Percentiles rank a stretch among this genome's conserved stretches.
These are phyloP conservation scores for Fusarium goolgardi DNA, from an alignment of 2,329 filamentous ascomycete genomes.

Conservation along the genomic window DNA sequence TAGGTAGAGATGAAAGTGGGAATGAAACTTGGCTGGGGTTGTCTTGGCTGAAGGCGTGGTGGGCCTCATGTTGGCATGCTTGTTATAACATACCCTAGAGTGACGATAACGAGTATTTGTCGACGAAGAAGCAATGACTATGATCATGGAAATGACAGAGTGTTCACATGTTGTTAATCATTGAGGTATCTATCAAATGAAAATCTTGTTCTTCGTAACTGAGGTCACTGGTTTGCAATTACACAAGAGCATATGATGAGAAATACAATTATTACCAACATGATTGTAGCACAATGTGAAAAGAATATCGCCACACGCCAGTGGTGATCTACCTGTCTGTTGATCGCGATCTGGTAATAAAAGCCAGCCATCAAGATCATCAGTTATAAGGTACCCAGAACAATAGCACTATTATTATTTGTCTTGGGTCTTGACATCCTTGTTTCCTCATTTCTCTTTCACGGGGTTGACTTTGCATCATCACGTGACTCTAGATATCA, in stretches of 20 bases:
- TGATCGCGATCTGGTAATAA: accelerated
- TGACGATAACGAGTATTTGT: neutral
- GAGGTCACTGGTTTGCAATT: no score
- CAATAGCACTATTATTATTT: neutral
- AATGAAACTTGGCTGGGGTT: neutral
- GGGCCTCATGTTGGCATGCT: neutral
- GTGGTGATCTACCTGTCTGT: neutral
- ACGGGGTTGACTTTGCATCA: accelerated
- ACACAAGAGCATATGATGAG: no score
- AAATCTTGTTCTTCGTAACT: no score
- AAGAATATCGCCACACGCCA: neutral
- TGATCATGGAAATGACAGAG: neutral
- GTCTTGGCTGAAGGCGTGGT: neutral
- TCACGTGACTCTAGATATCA: neutral
- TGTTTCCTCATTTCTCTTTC: neutral
- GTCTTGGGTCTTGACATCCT: neutral
- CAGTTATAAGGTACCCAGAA: no score
- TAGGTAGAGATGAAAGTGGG: neutral
- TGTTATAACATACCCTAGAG: neutral
- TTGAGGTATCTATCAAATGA: no score
- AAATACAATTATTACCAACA: no score
- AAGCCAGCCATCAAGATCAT: neutral
- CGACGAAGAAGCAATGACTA: neutral
- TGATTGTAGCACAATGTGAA: no score
- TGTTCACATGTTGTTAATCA: no score